Base-by-base conservation (phyloP, 2,329 filamentous ascomycete genomes). In the Nothophaeocryptopus gaeumannii region DNA sequence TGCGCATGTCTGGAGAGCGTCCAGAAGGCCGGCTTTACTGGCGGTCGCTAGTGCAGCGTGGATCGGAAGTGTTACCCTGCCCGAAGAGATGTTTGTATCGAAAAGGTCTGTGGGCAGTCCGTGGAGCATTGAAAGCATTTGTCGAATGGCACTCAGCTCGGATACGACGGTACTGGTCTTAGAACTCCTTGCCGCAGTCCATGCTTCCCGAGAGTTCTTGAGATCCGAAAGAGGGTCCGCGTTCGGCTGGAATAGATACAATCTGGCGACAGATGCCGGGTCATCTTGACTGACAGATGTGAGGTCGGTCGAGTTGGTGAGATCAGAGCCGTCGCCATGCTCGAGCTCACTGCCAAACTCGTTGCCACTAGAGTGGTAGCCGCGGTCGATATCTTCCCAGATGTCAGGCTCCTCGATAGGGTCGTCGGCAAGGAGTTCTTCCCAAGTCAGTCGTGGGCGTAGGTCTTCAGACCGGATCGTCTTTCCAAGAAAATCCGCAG, bases 101-200 rank as follows among this genome's bases (percentile, higher is more conserved):
- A 91, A 96, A 1, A 96, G 64, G 1, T 83, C 85, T 2, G 87
- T 92, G 5, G 84, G 79, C 3, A 93, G 72, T 0, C 91, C 91
- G 46, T 83, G 81, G 0, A 97, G 78, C 88, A 96, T 95, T 61
- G 89, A 92, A 0, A 96, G 74, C 0, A 83, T 80, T 63, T 97
- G 90, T 40, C 89, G 82, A 20, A 91, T 72, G 9, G 84, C 74
- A 56, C 91, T 83, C 1, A 87, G 73, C 65, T 96, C 91, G 0
- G 86, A 81, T 5, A 92, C 73, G 9, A 4, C 14, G 13, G 16
- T 35, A 33, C 34, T 26, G 47, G 42, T 10, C 31, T 15, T 32
- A 9, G 37, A 14, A 5, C 16, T 33, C 12, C 13, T 26, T 15
- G 20, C 12, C 8, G 15, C 14, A 30, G 34, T 39, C 51, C 52